Conservation (phyloP, 2,329 filamentous ascomycete genomes). For the Celoporthe dispersa region DNA sequence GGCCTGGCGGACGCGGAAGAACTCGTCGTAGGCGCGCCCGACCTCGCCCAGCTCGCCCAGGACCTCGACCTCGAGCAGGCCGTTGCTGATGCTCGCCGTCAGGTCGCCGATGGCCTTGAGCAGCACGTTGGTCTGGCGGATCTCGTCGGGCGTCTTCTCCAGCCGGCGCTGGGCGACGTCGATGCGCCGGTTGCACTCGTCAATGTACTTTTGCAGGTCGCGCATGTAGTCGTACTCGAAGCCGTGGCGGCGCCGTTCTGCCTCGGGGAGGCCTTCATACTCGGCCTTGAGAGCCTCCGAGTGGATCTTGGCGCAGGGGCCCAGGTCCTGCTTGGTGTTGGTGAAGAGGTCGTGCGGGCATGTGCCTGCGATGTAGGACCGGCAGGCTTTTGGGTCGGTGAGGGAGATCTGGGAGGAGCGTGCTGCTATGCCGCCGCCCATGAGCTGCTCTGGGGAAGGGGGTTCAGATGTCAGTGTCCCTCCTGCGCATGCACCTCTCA, state of each 20-base stretch:
- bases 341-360: slow-evolving; percentile 99
- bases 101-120: slow-evolving; percentile 87
- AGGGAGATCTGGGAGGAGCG: slow-evolving; percentile 83
- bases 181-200: slow-evolving; percentile 94
- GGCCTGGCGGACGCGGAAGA: slow-evolving; percentile 81
- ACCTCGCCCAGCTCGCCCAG: slow-evolving; percentile 83
- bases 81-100: slow-evolving; percentile 75
- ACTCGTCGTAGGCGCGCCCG: slow-evolving; percentile 81
- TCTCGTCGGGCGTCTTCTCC: slow-evolving; percentile 98
- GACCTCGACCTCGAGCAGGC: slow-evolving; percentile 83
- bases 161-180: slow-evolving; percentile 85
- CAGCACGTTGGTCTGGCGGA: slow-evolving; percentile 88
- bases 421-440: slow-evolving; percentile 75
- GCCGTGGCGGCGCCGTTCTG: slow-evolving; percentile 77
- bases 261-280: slow-evolving; percentile 74
- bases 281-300: slow-evolving; percentile 86
- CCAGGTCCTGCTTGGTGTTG: slow-evolving; percentile 98
- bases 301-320: slow-evolving; percentile 86
- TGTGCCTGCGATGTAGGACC: slow-evolving; percentile 89
- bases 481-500: background rate
- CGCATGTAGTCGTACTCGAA: slow-evolving; percentile 98
- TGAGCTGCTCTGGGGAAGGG: slow-evolving; percentile 75
- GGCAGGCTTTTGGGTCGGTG: slow-evolving; percentile 91
- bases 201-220: slow-evolving; percentile 95
- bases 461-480: slow-evolving; percentile 22